Evolutionary conservation across 1,284 basidiomycete species (phyloP).

Genomic region (Schizopora paradoxa): DNA sequence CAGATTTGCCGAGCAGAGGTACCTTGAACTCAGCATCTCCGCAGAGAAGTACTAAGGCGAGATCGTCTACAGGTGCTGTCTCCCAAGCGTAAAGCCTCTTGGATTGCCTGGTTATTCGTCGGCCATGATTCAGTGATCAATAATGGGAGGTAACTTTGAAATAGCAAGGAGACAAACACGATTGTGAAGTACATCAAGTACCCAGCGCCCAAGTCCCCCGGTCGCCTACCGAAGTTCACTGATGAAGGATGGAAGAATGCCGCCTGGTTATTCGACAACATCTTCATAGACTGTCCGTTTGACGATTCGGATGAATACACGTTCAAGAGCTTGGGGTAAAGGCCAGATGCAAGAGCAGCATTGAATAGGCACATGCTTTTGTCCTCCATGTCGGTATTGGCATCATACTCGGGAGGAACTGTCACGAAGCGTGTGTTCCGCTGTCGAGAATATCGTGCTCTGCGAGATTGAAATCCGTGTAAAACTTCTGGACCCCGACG

Average conservation of each 20-base stretch:
- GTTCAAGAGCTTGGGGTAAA: slow-evolving; percentile 89
- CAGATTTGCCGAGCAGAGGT: slow-evolving; percentile 18
- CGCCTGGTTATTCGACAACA: slow-evolving; percentile 82
- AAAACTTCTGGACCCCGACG: neutral
- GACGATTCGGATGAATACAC: slow-evolving; percentile 49
- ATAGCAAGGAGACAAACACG: slow-evolving; percentile 48
- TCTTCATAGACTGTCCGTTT: slow-evolving; percentile 57
- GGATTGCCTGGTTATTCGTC: slow-evolving; percentile 62
- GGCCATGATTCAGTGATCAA: slow-evolving; percentile 16
- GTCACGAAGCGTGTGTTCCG: slow-evolving; percentile 72
- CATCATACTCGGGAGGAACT: slow-evolving; percentile 70
- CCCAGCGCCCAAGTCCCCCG: slow-evolving; percentile 69
- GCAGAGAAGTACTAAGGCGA: slow-evolving; percentile 80
- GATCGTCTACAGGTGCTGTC: slow-evolving; percentile 84
- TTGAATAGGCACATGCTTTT: slow-evolving; percentile 67
- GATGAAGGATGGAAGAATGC: slow-evolving; percentile 91
- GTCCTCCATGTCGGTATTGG: slow-evolving; percentile 59
- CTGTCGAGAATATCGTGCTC: slow-evolving; percentile 68
- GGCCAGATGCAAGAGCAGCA: slow-evolving; percentile 79
- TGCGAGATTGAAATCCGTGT: slow-evolving; percentile 27
- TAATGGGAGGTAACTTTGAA: neutral
- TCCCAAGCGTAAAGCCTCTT: slow-evolving; percentile 98
- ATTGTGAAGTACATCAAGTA: slow-evolving; percentile 86
- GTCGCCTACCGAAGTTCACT: slow-evolving; percentile 71
- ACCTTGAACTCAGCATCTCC: slow-evolving; percentile 93